These are phyloP conservation scores for Citropsis articulata DNA, from an alignment of 345 rosid species.

Conservation along the genomic window DNA sequence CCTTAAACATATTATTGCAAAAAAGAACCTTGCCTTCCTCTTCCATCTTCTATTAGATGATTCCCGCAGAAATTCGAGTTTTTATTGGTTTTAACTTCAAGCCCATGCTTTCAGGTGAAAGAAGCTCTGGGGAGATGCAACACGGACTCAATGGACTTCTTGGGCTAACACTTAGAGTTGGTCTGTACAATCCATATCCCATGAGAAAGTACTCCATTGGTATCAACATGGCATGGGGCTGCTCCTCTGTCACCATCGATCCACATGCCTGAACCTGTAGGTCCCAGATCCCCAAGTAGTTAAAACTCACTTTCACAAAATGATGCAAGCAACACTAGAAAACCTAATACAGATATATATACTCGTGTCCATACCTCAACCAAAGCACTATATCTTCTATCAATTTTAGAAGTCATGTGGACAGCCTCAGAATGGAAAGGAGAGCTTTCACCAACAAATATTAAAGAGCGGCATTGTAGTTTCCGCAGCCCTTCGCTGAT, in stretches of 20 bases:
- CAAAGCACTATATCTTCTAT: slow-evolving; percentile 77
- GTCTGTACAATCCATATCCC: slow-evolving; percentile 79
- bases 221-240: slow-evolving; percentile 95
- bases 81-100: slow-evolving; percentile 92
- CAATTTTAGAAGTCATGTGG: slow-evolving; percentile 76
- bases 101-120: slow-evolving; percentile 99
- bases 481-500: slow-evolving; percentile 71
- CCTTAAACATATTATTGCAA: slow-evolving; percentile 21
- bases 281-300: neutral
- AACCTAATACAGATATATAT: neutral
- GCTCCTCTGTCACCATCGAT: slow-evolving; percentile 93
- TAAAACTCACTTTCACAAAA: neutral
- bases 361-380: slow-evolving; percentile 57
- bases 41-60: slow-evolving; percentile 11
- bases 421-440: slow-evolving; percentile 84
- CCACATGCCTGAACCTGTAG: slow-evolving; percentile 93
- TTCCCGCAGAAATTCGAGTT: slow-evolving; percentile 46
- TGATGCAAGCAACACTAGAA: neutral
- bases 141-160: slow-evolving; percentile 86
- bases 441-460: slow-evolving; percentile 89
- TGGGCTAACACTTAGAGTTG: slow-evolving; percentile 72
- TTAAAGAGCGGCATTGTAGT: slow-evolving; percentile 71
- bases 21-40: slow-evolving; percentile 3
- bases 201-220: slow-evolving; percentile 87
- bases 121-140: slow-evolving; percentile 86